These are phyloP conservation scores for Dendrobium catenatum DNA, from an alignment of 106 monocot genomes.

Conservation along the genomic window DNA sequence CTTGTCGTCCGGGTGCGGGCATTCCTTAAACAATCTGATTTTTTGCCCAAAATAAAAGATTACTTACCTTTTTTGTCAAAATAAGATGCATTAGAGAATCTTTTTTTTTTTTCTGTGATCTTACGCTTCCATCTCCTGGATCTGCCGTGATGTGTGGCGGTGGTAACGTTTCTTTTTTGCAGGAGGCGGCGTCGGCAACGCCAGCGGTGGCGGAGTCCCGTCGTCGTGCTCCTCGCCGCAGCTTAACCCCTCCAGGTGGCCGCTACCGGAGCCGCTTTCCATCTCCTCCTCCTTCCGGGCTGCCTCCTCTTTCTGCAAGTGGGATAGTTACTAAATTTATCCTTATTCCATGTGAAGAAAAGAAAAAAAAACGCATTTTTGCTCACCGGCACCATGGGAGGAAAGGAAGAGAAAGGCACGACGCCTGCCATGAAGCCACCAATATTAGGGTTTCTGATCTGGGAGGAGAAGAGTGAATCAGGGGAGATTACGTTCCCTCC, in stretches of 20 bases:
- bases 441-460: conserved; percentile 39
- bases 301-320: conserved; percentile 70
- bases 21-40: conserved; percentile 88
- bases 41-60: not conserved
- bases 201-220: conserved; percentile 8
- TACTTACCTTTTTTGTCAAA: not conserved
- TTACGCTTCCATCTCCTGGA: conserved; percentile 96
- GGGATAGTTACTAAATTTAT: no score
- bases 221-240: conserved; percentile 69
- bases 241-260: conserved; percentile 62
- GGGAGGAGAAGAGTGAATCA: conserved; percentile 56
- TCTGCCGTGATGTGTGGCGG: conserved; percentile 92
- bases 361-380: not conserved
- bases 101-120: not conserved
- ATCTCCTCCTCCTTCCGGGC: conserved; percentile 57
- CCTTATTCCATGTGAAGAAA: not conserved
- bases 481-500: conserved; percentile 24
- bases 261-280: conserved; percentile 75
- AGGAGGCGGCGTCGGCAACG: conserved; percentile 5
- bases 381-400: conserved; percentile 55
- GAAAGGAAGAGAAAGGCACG: conserved; percentile 52
- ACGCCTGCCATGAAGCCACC: conserved; percentile 46
- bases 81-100: not conserved
- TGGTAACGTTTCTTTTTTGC: conserved; percentile 94
- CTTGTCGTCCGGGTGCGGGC: conserved; percentile 98